Conservation (phyloP, 495 filamentous ascomycete species). For the Neurospora sp. region DNA sequence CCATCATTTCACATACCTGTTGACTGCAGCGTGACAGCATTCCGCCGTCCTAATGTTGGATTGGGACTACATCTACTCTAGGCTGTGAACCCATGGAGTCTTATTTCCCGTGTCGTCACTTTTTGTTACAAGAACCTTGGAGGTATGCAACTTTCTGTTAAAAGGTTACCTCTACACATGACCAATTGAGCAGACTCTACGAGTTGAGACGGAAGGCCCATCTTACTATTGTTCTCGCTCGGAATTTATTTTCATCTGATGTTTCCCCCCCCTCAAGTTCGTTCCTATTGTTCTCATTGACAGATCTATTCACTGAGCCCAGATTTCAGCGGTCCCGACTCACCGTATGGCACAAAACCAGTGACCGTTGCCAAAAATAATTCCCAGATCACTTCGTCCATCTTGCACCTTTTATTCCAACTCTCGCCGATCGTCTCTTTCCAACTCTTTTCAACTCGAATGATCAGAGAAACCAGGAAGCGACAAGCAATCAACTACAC, state of each 20-base stretch:
- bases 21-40: neutral
- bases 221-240: neutral
- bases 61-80: neutral
- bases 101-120: neutral
- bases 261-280: neutral
- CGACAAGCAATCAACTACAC: neutral
- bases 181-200: neutral
- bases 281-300: neutral
- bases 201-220: neutral
- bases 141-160: neutral
- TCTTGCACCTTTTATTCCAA: neutral
- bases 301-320: neutral
- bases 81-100: neutral
- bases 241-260: neutral
- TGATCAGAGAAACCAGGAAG: neutral
- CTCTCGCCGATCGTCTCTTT: neutral
- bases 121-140: neutral
- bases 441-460: neutral
- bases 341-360: neutral
- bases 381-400: neutral
- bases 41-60: neutral
- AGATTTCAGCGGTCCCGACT: neutral
- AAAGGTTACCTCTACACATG: neutral
- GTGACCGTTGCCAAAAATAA: neutral
- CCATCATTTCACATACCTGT: neutral